These are phyloP conservation scores for Cyberlindnera euphorbiiphila DNA, from an alignment of 805 yeast genomes.

Conservation along the genomic window DNA sequence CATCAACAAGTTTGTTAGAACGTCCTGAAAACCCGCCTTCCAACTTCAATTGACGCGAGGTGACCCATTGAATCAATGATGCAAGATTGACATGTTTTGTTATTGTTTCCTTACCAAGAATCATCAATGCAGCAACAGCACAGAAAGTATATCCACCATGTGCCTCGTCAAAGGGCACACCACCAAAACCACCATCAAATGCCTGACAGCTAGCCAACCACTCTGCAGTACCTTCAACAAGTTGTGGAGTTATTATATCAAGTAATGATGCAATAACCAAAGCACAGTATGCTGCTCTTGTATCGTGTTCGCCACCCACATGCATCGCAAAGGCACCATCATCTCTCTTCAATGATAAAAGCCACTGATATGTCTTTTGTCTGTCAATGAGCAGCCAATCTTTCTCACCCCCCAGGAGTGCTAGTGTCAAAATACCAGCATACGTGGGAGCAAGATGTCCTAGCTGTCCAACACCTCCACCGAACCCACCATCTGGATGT, in stretches of 20 bases:
- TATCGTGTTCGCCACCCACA: slow-evolving; percentile 75
- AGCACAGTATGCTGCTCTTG: slow-evolving; percentile 85
- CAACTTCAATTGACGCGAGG: slow-evolving; percentile 58
- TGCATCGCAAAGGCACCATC: slow-evolving; percentile 82
- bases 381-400: slow-evolving; percentile 44
- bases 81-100: slow-evolving; percentile 42
- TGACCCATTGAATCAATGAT: slow-evolving; percentile 60
- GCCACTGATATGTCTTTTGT: slow-evolving; percentile 53
- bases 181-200: slow-evolving; percentile 94
- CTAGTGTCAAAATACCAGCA: slow-evolving; percentile 66
- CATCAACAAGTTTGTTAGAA: slow-evolving; percentile 90
- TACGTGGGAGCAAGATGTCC: slow-evolving; percentile 85
- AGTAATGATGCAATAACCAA: slow-evolving; percentile 67
- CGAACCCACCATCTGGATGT: slow-evolving; percentile 59
- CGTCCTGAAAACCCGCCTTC: slow-evolving; percentile 92
- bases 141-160: slow-evolving; percentile 98
- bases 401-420: slow-evolving; percentile 43
- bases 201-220: slow-evolving; percentile 78
- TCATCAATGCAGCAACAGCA: slow-evolving; percentile 63
- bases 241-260: slow-evolving; percentile 56
- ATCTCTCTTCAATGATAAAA: slow-evolving; percentile 52
- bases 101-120: slow-evolving; percentile 36
- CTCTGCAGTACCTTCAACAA: slow-evolving; percentile 46
- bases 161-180: slow-evolving; percentile 78
- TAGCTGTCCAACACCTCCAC: slow-evolving; percentile 79